Percentiles rank a stretch among this genome's conserved stretches.
Evolutionary conservation across 805 yeast genomes (phyloP).

Genomic region (Monosporozyma solicola): DNA sequence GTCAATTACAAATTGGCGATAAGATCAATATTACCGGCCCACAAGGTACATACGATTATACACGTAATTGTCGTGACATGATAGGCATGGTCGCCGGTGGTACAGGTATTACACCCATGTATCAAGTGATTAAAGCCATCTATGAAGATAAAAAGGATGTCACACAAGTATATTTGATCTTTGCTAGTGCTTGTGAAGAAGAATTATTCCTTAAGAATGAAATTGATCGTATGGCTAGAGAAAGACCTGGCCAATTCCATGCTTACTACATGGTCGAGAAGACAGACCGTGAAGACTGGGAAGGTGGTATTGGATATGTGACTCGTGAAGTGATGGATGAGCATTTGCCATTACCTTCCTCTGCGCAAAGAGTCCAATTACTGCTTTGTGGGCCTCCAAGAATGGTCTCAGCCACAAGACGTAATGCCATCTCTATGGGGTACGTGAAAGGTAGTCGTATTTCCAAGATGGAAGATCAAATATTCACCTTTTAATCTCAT

Average conservation of each 20-base stretch:
- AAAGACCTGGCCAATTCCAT: slow-evolving; percentile 50
- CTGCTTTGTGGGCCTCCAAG: slow-evolving; percentile 93
- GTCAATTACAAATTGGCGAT: slow-evolving; percentile 70
- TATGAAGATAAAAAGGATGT: slow-evolving; percentile 66
- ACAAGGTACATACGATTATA: slow-evolving; percentile 77
- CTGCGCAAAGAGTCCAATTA: slow-evolving; percentile 43
- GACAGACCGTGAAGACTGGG: slow-evolving; percentile 45
- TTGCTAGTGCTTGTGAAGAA: slow-evolving; percentile 70
- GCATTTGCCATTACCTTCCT: slow-evolving; percentile 52
- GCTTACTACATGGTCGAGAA: slow-evolving; percentile 48
- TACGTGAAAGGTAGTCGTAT: slow-evolving; percentile 80
- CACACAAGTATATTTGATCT: slow-evolving; percentile 65
- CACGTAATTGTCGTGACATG: slow-evolving; percentile 63
- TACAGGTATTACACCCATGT: slow-evolving; percentile 95
- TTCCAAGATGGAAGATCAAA: slow-evolving; percentile 82
- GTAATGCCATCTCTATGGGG: slow-evolving; percentile 65
- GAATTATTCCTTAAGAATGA: slow-evolving; percentile 79
- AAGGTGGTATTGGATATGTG: slow-evolving; percentile 70
- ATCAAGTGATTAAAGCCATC: slow-evolving; percentile 79
- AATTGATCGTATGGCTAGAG: slow-evolving; percentile 53
- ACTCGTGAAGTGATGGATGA: slow-evolving; percentile 54
- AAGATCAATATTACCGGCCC: slow-evolving; percentile 77
- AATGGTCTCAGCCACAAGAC: slow-evolving; percentile 79
- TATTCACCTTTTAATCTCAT: slow-evolving; percentile 60
- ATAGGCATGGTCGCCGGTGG: slow-evolving; percentile 95